Percentiles rank a stretch among this genome's conserved stretches.
Conservation (phyloP, 352 stramenopile species). For the Pilasporangium apinafurcum region DNA sequence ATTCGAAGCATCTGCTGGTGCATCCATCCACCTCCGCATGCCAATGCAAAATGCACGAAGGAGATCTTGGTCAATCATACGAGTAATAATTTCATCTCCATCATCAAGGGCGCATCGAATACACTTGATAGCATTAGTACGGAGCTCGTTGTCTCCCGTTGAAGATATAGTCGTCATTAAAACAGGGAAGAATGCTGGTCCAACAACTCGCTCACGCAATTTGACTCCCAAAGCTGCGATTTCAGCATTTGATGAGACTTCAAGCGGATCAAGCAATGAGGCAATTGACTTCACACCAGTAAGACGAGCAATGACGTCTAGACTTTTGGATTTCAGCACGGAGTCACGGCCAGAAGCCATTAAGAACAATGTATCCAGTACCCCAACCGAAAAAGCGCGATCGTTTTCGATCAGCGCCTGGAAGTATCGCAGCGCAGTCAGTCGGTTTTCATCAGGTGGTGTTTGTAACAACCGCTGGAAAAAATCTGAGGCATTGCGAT, state of each 20-base stretch:
- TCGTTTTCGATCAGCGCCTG: slow-evolving; percentile 47
- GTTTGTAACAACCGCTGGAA: slow-evolving; percentile 74
- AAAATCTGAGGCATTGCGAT: slow-evolving; percentile 62
- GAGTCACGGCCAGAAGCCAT: slow-evolving; percentile 55
- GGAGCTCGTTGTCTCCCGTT: slow-evolving; percentile 30
- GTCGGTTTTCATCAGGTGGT: slow-evolving; percentile 63
- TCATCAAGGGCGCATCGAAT: slow-evolving; percentile 57
- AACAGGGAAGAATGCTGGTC: slow-evolving; percentile 48
- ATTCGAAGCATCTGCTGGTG: slow-evolving; percentile 17
- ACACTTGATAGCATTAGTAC: slow-evolving; percentile 60
- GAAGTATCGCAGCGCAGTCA: slow-evolving; percentile 72
- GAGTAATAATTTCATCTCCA: slow-evolving; percentile 36
- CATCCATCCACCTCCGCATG: slow-evolving; percentile 59
- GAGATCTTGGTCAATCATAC: slow-evolving; percentile 72
- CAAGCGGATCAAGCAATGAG: slow-evolving; percentile 32
- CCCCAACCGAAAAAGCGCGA: slow-evolving; percentile 35
- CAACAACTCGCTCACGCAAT: slow-evolving; percentile 58
- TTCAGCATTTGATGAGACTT: slow-evolving; percentile 30
- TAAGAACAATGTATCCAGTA: slow-evolving; percentile 71
- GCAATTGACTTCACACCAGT: slow-evolving; percentile 48
- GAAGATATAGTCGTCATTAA: slow-evolving; percentile 59
- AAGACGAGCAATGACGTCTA: slow-evolving; percentile 47
- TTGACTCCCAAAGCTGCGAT: slow-evolving; percentile 37
- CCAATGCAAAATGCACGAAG: slow-evolving; percentile 57
- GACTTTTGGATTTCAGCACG: slow-evolving; percentile 35